phyloP scores from a whole-genome alignment of 345 rosid genomes.

The Euclidium syriacum region DNA sequence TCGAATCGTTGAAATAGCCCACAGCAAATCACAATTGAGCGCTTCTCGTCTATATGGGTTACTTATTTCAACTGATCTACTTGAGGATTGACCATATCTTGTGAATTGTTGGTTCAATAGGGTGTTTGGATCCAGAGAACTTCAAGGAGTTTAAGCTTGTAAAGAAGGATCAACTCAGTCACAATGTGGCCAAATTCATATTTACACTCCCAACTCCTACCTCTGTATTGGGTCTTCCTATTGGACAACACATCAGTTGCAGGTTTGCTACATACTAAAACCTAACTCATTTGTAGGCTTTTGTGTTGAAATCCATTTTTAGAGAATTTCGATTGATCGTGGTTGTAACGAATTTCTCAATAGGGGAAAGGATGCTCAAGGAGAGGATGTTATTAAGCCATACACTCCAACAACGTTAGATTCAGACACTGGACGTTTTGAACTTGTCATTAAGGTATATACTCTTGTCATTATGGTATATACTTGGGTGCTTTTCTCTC shows the following conservation, averaged over 20 bases:
- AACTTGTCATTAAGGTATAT: constrained; percentile 80
- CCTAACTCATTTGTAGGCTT: not conserved
- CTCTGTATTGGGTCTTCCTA: constrained; percentile 88
- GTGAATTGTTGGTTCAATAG: constrained; percentile 29
- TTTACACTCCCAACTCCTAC: constrained; percentile 74
- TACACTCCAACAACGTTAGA: constrained; percentile 94
- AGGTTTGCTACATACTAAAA: constrained; percentile 37
- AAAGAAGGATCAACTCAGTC: constrained; percentile 76
- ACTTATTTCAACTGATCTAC: not conserved
- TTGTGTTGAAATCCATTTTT: not conserved
- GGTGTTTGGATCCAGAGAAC: constrained; percentile 80
- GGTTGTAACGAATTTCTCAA: not conserved
- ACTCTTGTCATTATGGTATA: constrained; percentile 11
- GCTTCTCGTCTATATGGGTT: not conserved
- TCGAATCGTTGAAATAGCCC: not conserved
- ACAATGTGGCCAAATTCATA: constrained; percentile 89
- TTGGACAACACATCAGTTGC: constrained; percentile 98
- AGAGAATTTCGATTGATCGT: not conserved
- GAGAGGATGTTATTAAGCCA: constrained; percentile 87
- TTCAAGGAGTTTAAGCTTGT: constrained; percentile 91
- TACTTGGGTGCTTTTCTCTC: not conserved
- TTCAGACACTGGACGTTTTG: constrained; percentile 82
- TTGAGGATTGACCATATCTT: not conserved
- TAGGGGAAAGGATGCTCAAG: constrained; percentile 86
- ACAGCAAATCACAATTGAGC: not conserved